Base-by-base conservation (phyloP, 1,139 yeast genomes). In the Blastobotrys aristatus region DNA sequence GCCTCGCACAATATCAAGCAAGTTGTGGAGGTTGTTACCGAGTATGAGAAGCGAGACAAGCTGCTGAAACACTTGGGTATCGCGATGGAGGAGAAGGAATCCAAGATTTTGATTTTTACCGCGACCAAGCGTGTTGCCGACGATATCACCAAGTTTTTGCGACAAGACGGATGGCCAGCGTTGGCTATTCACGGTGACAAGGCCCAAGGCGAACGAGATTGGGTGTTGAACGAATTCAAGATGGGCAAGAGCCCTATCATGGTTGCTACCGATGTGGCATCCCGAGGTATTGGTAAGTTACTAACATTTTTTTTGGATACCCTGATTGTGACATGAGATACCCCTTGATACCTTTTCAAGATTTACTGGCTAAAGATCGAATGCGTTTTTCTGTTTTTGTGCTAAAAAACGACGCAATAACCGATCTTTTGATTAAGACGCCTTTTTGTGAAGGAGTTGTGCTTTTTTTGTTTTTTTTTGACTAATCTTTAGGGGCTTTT, bases 221-320 rank as follows among this genome's bases (percentile, higher is more conserved):
- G 97, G 97, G 98, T 92, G 59, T 76, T 92, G 71, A 77, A 75
- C 59, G 96, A 92, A 72, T 92, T 92, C 76, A 86, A 84, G 77
- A 68, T 80, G 53, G 97, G 97, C 59, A 84, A 83, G 68, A 82
- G 95, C 49, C 96, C 97, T 57, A 84, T 92, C 65, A 89, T 92
- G 97, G 96, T 90, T 67, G 98, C 98, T 55, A 92, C 98, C 59
- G 98, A 92, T 72, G 98, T 92, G 69, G 98, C 98, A 53, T 96
- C 98, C 58, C 88, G 98, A 80, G 98, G 98, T 82, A 90, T 92
- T 77, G 98, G 96, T 89, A 88, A 74, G 97, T 86, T 26, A 10
- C 7, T 17, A 7, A 13, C 24, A 13, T 21, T 31, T 13, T 3
- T 13, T 32, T 32, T 32, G 11, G 16, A 17, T 11, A 31, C 16